A percentile compares a stretch with the other conserved stretches of the same genome.
Conservation (phyloP, 116 monocot species). For the Papilionanthe hybrid region DNA sequence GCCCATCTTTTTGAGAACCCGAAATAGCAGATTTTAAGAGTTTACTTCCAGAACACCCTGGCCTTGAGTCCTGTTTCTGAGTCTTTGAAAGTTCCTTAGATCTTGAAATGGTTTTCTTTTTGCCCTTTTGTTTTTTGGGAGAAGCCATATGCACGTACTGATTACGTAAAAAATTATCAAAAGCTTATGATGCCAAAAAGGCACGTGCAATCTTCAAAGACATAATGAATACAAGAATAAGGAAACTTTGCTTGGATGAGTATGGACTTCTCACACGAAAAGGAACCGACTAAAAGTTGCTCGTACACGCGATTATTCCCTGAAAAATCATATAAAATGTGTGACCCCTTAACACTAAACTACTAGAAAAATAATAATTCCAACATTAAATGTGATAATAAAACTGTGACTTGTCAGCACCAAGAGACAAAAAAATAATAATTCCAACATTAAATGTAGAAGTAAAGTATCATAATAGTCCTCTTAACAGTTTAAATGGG, state of each 20-base stretch:
- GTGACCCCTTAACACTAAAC: background rate
- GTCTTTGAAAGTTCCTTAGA: background rate
- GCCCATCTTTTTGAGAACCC: slow-evolving; percentile 13
- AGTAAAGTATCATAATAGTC: no score
- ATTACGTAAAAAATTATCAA: background rate
- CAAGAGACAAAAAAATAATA: no score
- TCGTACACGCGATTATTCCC: background rate
- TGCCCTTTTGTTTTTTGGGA: background rate
- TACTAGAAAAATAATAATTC: background rate
- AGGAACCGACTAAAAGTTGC: background rate
- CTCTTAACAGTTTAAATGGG: no score
- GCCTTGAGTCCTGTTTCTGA: slow-evolving; percentile 4
- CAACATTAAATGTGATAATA: background rate
- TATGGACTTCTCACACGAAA: background rate
- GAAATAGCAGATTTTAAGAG: background rate
- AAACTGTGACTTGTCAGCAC: no score
- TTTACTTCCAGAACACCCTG: background rate
- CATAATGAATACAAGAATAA: background rate
- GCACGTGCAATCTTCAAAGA: background rate
- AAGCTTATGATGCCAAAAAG: slow-evolving; percentile 3
- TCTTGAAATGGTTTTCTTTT: slow-evolving; percentile 4
- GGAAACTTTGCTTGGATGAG: background rate
- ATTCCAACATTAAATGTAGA: no score
- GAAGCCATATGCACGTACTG: background rate
- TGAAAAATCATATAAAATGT: background rate